A percentile compares a stretch with the other conserved stretches of the same genome.
Conservation (phyloP, 441 rosid species). For the Syzygium syzygioides region DNA sequence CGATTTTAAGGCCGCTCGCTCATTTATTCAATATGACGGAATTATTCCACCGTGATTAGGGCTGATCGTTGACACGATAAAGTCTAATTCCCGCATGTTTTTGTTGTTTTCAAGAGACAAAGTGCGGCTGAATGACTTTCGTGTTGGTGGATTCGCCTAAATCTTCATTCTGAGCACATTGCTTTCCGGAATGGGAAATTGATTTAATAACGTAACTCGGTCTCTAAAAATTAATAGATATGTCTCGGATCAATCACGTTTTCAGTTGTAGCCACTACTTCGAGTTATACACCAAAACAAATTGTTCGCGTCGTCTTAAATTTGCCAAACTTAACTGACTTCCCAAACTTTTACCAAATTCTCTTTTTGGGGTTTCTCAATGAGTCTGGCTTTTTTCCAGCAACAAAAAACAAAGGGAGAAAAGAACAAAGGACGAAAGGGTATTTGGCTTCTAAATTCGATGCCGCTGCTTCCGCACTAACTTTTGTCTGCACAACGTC, state of each 20-base stretch:
- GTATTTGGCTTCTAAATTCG: neutral
- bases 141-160: accelerated
- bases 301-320: neutral
- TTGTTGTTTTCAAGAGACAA: neutral
- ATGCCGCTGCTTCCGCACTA: neutral
- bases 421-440: neutral
- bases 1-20: neutral
- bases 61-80: accelerated
- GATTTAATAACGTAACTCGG: neutral
- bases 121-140: accelerated
- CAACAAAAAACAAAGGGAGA: neutral
- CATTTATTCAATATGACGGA: neutral
- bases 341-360: neutral
- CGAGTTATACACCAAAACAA: neutral
- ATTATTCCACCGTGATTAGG: neutral
- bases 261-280: neutral
- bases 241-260: neutral
- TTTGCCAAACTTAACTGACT: neutral
- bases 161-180: neutral
- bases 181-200: accelerated
- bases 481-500: neutral
- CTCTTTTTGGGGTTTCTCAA: neutral
- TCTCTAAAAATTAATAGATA: neutral
- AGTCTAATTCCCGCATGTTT: neutral
- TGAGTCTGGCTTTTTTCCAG: neutral